Evolutionary conservation across 2,329 filamentous ascomycete species (phyloP).

Genomic region (Pseudogymnoascus sp.): DNA sequence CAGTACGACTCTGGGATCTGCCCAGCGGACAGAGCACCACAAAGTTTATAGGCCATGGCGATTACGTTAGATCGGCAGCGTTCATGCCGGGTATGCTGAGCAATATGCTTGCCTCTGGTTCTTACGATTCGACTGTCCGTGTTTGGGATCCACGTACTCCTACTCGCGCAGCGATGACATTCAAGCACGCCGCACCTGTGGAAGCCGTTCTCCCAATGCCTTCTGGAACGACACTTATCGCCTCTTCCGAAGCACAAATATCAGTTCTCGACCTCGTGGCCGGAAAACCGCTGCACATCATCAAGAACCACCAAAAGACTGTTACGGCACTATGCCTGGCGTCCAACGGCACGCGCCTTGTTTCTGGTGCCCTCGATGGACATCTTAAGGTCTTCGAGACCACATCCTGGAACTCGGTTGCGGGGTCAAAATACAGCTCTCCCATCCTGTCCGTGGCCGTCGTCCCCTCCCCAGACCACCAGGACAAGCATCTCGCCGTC

Average conservation of each 20-base stretch:
- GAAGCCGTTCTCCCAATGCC: constrained; percentile 84
- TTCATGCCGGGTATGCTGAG: constrained; percentile 69
- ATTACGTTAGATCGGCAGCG: constrained; percentile 82
- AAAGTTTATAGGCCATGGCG: constrained; percentile 77
- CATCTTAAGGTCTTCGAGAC: constrained; percentile 98
- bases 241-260: constrained; percentile 77
- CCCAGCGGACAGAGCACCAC: constrained; percentile 68
- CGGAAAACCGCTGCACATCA: constrained; percentile 75
- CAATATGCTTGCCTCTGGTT: constrained; percentile 76
- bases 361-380: constrained; percentile 85
- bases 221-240: constrained; percentile 77
- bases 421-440: constrained; percentile 84
- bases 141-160: constrained; percentile 84
- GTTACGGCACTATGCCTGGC: constrained; percentile 81
- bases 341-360: constrained; percentile 69
- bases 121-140: constrained; percentile 88
- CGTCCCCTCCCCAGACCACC: constrained; percentile 54
- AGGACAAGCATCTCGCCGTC: constrained; percentile 89
- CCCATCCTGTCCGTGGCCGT: constrained; percentile 81
- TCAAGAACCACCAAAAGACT: constrained; percentile 95
- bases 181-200: constrained; percentile 85
- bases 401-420: constrained; percentile 90
- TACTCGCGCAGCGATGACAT: constrained; percentile 71
- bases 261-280: constrained; percentile 89
- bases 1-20: constrained; percentile 89